Evolutionary conservation across 1,284 basidiomycete species (phyloP).

Genomic region (Cutaneotrichosporon sp.): DNA sequence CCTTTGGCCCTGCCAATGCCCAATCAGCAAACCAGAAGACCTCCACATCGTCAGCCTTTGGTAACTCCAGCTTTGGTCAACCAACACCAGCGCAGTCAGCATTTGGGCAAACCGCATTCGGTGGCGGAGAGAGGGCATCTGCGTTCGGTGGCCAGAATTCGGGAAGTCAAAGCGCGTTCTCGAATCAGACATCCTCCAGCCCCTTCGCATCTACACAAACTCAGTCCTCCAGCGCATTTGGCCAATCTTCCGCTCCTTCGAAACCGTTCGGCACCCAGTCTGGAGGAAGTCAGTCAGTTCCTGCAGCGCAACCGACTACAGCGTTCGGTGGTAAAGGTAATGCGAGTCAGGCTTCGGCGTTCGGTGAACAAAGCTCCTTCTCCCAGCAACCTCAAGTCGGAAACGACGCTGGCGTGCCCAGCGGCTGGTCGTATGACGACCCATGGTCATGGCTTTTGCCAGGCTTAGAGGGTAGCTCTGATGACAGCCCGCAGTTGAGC

Average conservation of each 20-base stretch:
- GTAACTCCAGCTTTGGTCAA: neutral
- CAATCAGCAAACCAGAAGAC: neutral
- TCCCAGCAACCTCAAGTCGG: constrained; percentile 13
- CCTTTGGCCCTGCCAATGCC: neutral
- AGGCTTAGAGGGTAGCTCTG: constrained; percentile 11
- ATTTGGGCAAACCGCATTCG: constrained; percentile 6
- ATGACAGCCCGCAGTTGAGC: constrained; percentile 4
- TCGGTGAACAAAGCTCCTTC: constrained; percentile 17
- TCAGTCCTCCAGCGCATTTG: constrained; percentile 21
- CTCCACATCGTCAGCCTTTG: neutral
- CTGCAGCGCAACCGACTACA: neutral
- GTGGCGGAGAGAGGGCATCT: neutral
- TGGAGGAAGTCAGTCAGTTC: no score
- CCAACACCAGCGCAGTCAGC: neutral
- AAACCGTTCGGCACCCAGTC: neutral
- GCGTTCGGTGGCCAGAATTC: constrained; percentile 29
- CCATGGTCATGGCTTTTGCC: constrained; percentile 35
- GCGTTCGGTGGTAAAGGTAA: constrained; percentile 29
- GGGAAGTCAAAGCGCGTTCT: constrained; percentile 6
- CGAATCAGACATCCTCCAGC: constrained; percentile 7
- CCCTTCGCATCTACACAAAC: constrained; percentile 36
- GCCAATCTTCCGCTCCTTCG: constrained; percentile 1
- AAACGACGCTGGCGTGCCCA: constrained; percentile 48
- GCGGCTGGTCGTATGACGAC: constrained; percentile 40
- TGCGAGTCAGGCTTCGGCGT: constrained; percentile 15